These are phyloP conservation scores for Asterionellopsis glacialis DNA, from an alignment of 108 stramenopile species.

Conservation along the genomic window DNA sequence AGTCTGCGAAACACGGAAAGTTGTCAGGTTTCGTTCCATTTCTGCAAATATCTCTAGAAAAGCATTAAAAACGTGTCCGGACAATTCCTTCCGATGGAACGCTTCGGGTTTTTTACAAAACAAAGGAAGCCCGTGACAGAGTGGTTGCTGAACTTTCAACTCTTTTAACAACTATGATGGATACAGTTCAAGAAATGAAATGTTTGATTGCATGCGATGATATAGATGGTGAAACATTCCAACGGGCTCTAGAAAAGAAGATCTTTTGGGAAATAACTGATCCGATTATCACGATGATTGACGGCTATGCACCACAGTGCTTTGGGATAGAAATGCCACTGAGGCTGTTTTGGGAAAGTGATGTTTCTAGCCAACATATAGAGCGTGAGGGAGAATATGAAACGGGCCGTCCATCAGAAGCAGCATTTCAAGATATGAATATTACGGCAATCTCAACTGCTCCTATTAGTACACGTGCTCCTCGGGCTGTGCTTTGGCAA, in stretches of 20 bases:
- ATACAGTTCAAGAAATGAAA: too few relatives aligned
- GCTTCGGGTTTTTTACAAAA: constrained; percentile 26
- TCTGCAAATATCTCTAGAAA: constrained; percentile 57
- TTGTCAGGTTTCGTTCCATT: constrained; percentile 65
- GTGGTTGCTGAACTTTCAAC: too few relatives aligned
- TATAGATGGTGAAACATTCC: neutral
- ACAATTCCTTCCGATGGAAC: constrained; percentile 18
- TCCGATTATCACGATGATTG: constrained; percentile 9
- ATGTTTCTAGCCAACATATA: constrained; percentile 36
- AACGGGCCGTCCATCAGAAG: constrained; percentile 39
- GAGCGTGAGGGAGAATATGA: constrained; percentile 34
- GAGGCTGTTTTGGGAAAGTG: constrained; percentile 45
- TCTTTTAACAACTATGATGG: too few relatives aligned
- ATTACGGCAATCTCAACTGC: constrained; percentile 19
- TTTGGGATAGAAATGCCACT: constrained; percentile 47
- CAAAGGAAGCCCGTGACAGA: too few relatives aligned
- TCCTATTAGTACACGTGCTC: constrained; percentile 3
- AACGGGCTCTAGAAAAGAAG: neutral
- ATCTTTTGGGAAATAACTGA: constrained; percentile 7
- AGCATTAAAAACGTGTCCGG: constrained; percentile 35
- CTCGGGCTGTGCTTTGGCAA: constrained; percentile 33
- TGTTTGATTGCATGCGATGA: neutral
- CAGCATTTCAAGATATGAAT: constrained; percentile 56
- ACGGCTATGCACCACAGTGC: constrained; percentile 25
- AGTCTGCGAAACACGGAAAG: constrained; percentile 60